phyloP scores from a whole-genome alignment of 495 filamentous ascomycete genomes.

The Letharia lupina region DNA sequence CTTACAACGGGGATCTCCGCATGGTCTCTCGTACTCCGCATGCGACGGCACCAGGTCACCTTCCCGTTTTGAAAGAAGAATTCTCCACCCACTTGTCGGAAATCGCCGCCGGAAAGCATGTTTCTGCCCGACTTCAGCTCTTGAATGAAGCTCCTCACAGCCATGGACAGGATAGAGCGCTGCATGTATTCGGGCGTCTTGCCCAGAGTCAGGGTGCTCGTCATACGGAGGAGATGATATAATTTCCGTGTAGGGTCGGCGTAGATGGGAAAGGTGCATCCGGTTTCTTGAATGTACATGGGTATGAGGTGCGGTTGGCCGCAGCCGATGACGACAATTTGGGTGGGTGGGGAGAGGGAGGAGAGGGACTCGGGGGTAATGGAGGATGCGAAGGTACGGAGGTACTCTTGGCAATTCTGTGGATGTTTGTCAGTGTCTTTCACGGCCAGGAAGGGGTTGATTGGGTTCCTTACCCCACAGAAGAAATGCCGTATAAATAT shows the following conservation, averaged over 20 bases:
- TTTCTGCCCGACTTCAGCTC: slow-evolving; percentile 43
- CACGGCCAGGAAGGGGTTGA: neutral
- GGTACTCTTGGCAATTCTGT: slow-evolving; percentile 67
- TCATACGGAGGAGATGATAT: slow-evolving; percentile 67
- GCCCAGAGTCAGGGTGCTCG: slow-evolving; percentile 52
- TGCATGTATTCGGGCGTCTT: slow-evolving; percentile 58
- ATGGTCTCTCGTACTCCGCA: slow-evolving; percentile 73
- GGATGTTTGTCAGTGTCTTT: slow-evolving; percentile 5
- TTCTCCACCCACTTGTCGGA: slow-evolving; percentile 71
- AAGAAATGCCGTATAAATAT: slow-evolving; percentile 88
- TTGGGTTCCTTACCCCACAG: slow-evolving; percentile 58
- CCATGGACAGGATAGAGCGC: slow-evolving; percentile 38
- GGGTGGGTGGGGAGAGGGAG: slow-evolving; percentile 47
- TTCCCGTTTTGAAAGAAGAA: slow-evolving; percentile 59
- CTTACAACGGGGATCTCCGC: slow-evolving; percentile 56
- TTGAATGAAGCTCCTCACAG: slow-evolving; percentile 46
- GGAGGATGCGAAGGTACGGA: slow-evolving; percentile 52
- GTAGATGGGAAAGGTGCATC: slow-evolving; percentile 73
- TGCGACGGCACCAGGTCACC: slow-evolving; percentile 75
- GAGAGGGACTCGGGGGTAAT: slow-evolving; percentile 44
- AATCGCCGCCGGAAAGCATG: slow-evolving; percentile 57
- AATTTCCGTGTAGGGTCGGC: slow-evolving; percentile 63
- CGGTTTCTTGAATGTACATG: slow-evolving; percentile 53
- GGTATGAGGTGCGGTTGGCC: slow-evolving; percentile 66
- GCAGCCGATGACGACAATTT: slow-evolving; percentile 68